Evolutionary conservation across 768 basidiomycete genomes (phyloP), one percentile per base, ranked within the genome.

Genomic region (Russula vinacea): DNA sequence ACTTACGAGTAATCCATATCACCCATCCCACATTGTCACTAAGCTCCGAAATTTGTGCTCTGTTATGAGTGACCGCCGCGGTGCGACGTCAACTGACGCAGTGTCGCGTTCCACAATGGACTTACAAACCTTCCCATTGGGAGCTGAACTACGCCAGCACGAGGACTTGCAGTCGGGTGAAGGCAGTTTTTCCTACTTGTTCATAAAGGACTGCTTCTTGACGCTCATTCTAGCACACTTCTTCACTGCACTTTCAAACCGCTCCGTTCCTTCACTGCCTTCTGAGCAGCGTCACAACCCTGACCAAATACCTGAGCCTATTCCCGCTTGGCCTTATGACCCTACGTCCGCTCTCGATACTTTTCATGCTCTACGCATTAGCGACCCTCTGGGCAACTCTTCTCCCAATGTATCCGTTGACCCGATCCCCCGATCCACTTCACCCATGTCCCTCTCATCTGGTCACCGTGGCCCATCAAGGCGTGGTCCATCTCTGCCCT

Each of bases 311-410:
- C 33, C 32, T 22, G 57, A 59, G 24, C 37, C 51, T 22, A 13
- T 60, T 26, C 58, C 63, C 29, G 14, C 44, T 9, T 35, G 7
- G 2, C 62, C 77, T 55, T 79, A 76, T 60, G 81, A 83, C 73
- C 72, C 82, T 45, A 78, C 80, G 8, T 74, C 74, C 39, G 75
- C 79, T 39, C 77, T 81, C 45, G 80, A 83, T 68, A 72, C 78
- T 49, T 84, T 90, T 73, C 79, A 80, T 51, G 74, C 80, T 47
- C 76, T 91, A 73, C 79, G 75, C 56, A 74, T 90, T 62, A 74
- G 73, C 58, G 84, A 84, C 50, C 76, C 77, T 26, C 67, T 67
- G n/a, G 45, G 7, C 1, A 55, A 22, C 9, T 19, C 45, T 35
- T 40, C 58, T 70, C 75, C 33, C 72, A 74, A 24, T 73, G 73